Conservation (phyloP, 306 rosid species). For the Albizia julibrissin region DNA sequence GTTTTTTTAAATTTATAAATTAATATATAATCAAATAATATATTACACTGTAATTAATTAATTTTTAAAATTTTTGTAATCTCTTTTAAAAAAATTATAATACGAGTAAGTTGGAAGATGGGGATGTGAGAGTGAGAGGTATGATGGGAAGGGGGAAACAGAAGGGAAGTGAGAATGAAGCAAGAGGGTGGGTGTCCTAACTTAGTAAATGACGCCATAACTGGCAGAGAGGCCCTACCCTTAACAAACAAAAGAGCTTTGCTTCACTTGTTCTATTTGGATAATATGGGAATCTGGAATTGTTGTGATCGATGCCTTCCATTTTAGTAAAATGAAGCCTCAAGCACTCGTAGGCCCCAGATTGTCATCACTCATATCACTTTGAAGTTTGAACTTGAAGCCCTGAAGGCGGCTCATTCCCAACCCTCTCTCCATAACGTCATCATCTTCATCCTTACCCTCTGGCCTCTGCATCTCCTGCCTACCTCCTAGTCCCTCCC, state of each 20-base stretch:
- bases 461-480: slow-evolving; percentile 44
- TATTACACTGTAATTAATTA: no score
- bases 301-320: background rate
- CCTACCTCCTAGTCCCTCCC: background rate
- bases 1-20: no score
- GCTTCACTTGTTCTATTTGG: background rate
- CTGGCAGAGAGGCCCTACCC: no score
- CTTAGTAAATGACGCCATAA: background rate
- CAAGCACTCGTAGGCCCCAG: background rate
- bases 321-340: background rate
- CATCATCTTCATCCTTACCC: slow-evolving; percentile 32
- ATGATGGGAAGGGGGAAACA: background rate
- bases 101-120: no score
- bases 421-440: slow-evolving; percentile 16
- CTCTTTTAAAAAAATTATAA: no score
- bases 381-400: background rate
- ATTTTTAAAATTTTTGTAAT: no score
- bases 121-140: background rate
- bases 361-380: background rate
- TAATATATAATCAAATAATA: no score
- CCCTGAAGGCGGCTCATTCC: background rate
- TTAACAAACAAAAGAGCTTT: no score
- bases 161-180: background rate
- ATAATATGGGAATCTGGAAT: background rate
- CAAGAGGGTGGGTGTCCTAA: background rate